A percentile compares a stretch with the other conserved stretches of the same genome.
Evolutionary conservation across 1,284 basidiomycete species (phyloP).

Genomic region (Naganishia albida): DNA sequence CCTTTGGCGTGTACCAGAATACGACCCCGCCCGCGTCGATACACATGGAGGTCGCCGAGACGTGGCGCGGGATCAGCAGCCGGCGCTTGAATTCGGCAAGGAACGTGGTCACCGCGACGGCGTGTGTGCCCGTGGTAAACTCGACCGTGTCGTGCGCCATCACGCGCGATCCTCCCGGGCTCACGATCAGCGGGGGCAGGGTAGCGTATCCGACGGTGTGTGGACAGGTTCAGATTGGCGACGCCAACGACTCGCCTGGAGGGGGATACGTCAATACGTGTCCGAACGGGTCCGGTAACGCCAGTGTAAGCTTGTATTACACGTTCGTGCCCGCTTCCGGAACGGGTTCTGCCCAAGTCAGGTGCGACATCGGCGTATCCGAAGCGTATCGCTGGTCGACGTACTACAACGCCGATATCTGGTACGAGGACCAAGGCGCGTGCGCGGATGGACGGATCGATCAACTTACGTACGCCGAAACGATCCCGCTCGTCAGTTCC

Average conservation of each 20-base stretch:
- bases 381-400: neutral
- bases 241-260: neutral
- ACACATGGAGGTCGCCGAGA: neutral
- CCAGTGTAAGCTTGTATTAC: neutral
- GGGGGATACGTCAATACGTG: neutral
- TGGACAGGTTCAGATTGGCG: neutral
- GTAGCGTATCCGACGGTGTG: neutral
- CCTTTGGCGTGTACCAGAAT: neutral
- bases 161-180: neutral
- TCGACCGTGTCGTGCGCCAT: neutral
- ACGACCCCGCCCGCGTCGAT: neutral
- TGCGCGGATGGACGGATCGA: neutral
- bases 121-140: neutral
- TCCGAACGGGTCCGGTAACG: neutral
- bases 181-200: neutral
- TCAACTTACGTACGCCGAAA: neutral
- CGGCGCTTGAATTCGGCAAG: neutral
- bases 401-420: neutral
- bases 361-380: neutral
- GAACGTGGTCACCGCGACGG: neutral
- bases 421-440: neutral
- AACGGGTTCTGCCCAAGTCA: neutral
- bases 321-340: neutral
- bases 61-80: neutral
- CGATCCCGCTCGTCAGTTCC: neutral